phyloP scores from a whole-genome alignment of 225 moss, liverwort and hornwort genomes.

The Rhytidiadelphus loreus region DNA sequence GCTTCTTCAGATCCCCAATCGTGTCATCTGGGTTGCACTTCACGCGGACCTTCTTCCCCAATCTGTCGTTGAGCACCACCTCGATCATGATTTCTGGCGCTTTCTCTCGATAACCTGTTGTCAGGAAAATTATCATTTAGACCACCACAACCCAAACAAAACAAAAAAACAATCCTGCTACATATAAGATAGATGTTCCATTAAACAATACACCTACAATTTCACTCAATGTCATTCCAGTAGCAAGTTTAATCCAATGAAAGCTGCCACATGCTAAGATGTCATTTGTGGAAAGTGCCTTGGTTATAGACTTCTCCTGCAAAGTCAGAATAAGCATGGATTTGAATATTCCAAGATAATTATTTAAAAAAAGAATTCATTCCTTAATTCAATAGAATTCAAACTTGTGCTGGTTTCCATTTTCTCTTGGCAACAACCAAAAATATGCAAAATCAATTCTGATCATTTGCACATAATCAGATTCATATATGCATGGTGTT shows the following conservation, averaged over 20 bases:
- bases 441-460: background rate
- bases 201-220: background rate
- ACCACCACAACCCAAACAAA: background rate
- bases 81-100: conserved; percentile 60
- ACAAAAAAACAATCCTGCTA: background rate
- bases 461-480: background rate
- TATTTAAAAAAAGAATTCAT: background rate
- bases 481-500: background rate
- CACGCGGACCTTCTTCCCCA: conserved; percentile 81
- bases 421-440: background rate
- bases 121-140: background rate
- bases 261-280: background rate
- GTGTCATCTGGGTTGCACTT: conserved; percentile 81
- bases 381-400: background rate
- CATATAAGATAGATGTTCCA: background rate
- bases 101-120: conserved; percentile 7
- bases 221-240: background rate
- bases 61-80: conserved; percentile 74
- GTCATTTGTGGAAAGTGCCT: too few relatives aligned
- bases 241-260: background rate
- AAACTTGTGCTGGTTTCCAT: background rate
- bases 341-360: background rate
- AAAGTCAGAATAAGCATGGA: background rate
- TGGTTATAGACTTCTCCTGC: background rate
- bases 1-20: conserved; percentile 74